phyloP scores from a whole-genome alignment of 129 eudicot species.

The Artemisia annua region DNA sequence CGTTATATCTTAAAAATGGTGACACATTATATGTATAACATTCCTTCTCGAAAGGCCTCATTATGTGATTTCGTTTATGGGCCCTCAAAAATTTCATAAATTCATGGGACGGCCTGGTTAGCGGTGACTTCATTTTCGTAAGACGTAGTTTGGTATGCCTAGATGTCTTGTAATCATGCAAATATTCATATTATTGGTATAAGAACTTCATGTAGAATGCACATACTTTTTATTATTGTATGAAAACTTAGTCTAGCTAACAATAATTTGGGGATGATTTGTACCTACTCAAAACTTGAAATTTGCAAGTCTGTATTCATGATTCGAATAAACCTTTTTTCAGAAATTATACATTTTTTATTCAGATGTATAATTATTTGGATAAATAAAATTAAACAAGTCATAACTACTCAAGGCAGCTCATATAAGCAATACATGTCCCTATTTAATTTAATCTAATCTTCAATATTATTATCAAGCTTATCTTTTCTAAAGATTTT shows the following conservation, averaged over 20 bases:
- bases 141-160: too few species aligned
- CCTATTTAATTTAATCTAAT: background rate
- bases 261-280: background rate
- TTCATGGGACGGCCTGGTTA: too few species aligned
- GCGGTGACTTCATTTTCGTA: too few species aligned
- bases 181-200: too few species aligned
- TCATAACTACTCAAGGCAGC: slow-evolving; percentile 20
- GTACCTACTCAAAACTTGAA: background rate
- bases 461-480: background rate
- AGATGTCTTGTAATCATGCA: too few species aligned
- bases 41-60: too few species aligned
- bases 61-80: too few species aligned
- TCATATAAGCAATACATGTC: background rate
- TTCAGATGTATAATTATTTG: slow-evolving; percentile 9
- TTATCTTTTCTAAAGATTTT: background rate
- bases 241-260: background rate
- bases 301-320: slow-evolving; percentile 11
- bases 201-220: too few species aligned
- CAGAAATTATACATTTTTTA: background rate
- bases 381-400: background rate
- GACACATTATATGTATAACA: too few species aligned
- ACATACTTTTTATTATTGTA: too few species aligned
- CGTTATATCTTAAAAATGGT: too few species aligned
- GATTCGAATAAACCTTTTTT: background rate
- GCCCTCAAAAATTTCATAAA: too few species aligned